Evolutionary conservation across 2,329 filamentous ascomycete genomes (phyloP).

Genomic region (Botryosphaeria dothidea): DNA sequence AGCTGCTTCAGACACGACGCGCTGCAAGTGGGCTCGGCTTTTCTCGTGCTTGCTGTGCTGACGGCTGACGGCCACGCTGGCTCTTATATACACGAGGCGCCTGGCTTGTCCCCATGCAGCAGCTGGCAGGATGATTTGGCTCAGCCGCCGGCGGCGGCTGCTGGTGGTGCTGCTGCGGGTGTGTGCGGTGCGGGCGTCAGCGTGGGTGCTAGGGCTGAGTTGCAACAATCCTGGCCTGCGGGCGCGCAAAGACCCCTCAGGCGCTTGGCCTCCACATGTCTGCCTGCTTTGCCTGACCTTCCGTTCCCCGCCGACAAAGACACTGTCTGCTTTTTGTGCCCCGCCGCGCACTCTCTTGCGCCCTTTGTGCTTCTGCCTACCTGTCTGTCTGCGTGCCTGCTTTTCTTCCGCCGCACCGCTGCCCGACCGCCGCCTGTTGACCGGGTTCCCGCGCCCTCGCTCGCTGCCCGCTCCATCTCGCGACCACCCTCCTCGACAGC

Average conservation of each 20-base stretch:
- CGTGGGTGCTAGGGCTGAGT: conserved; percentile 1
- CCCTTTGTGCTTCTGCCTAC: conserved; percentile 2
- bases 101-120: neutral
- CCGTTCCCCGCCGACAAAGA: conserved; percentile 3
- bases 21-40: neutral
- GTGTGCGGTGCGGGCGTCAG: neutral
- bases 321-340: neutral
- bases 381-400: neutral
- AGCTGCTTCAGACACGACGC: neutral
- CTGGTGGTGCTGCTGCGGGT: neutral
- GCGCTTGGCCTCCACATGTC: neutral
- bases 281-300: neutral
- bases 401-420: neutral
- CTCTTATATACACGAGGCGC: neutral
- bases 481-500: conserved; percentile 8
- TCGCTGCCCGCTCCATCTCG: conserved; percentile 7
- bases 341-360: neutral
- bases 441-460: conserved; percentile 9
- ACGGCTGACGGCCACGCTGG: conserved; percentile 14
- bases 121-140: conserved; percentile 6
- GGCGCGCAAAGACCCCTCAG: neutral
- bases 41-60: neutral
- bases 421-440: conserved; percentile 1
- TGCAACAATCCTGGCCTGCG: neutral
- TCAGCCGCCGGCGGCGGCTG: neutral